Conservation (phyloP, 257 asterid genomes). For the Nemophila menziesii region DNA sequence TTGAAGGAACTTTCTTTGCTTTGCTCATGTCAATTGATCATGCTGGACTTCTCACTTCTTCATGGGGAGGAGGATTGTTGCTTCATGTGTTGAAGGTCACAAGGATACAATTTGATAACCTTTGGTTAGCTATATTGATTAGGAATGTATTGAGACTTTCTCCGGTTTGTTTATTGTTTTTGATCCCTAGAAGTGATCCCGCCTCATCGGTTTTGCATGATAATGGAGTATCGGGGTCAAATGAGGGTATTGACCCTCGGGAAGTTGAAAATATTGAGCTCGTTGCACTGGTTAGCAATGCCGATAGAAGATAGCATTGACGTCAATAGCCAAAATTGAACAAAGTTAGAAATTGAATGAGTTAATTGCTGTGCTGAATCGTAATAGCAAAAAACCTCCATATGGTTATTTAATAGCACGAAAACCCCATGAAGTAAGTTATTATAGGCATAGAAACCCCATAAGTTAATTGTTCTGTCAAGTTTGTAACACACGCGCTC, state of each 20-base stretch:
- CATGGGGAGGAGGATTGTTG: conserved; percentile 79
- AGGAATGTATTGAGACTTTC: conserved; percentile 49
- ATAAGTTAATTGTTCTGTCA: no score
- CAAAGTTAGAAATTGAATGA: neutral
- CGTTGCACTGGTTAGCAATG: conserved; percentile 42
- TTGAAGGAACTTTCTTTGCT: conserved; percentile 89
- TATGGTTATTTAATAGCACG: no score
- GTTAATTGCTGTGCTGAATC: no score
- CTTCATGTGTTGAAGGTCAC: conserved; percentile 61
- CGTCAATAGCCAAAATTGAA: neutral
- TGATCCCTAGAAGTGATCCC: conserved; percentile 64
- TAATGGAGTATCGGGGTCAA: conserved; percentile 26
- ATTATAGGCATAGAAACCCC: no score
- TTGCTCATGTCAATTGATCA: conserved; percentile 86
- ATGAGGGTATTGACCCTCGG: conserved; percentile 25
- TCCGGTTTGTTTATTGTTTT: conserved; percentile 47
- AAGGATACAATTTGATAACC: conserved; percentile 41
- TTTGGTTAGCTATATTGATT: conserved; percentile 72
- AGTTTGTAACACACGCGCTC: no score
- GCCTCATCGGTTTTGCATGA: conserved; percentile 38
- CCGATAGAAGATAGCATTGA: conserved; percentile 20
- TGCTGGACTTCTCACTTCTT: conserved; percentile 67
- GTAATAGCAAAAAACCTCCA: no score
- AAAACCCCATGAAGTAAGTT: no score
- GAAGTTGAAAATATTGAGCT: conserved; percentile 54